Evolutionary conservation across 2,329 filamentous ascomycete genomes (phyloP).

Genomic region (Chaetothyriales sp.): DNA sequence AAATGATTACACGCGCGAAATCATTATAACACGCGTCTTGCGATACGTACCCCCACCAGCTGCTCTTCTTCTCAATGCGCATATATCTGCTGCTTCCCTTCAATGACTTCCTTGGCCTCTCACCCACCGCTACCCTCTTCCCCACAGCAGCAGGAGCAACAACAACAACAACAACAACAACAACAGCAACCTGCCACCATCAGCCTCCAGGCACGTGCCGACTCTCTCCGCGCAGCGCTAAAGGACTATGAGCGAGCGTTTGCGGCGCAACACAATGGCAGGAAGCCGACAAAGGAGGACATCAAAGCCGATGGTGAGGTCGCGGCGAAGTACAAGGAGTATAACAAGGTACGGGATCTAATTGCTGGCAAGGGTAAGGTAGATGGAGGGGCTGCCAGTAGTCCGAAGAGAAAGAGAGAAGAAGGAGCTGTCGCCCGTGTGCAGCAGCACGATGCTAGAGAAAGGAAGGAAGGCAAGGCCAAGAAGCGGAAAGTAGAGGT

Average conservation of each 20-base stretch:
- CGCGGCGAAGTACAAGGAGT: constrained; percentile 34
- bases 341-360: constrained; percentile 27
- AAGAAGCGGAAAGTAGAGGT: constrained; percentile 1
- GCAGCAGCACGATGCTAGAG: neutral
- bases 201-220: neutral
- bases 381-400: constrained; percentile 1
- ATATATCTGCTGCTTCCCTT: neutral
- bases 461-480: neutral
- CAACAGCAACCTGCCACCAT: too few relatives aligned
- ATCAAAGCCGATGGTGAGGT: constrained; percentile 33
- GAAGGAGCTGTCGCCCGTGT: too few relatives aligned
- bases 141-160: too few relatives aligned
- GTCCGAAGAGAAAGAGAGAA: neutral
- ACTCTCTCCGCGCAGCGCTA: constrained; percentile 26
- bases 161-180: too few relatives aligned
- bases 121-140: neutral
- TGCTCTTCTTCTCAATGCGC: too few relatives aligned
- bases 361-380: constrained; percentile 10
- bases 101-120: neutral
- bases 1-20: neutral
- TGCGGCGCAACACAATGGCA: constrained; percentile 27
- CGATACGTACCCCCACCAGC: neutral
- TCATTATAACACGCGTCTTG: neutral
- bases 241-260: constrained; percentile 36
- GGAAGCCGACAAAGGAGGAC: constrained; percentile 32